phyloP scores from a whole-genome alignment of 257 asterid genomes.

The Solanum chaucha region DNA sequence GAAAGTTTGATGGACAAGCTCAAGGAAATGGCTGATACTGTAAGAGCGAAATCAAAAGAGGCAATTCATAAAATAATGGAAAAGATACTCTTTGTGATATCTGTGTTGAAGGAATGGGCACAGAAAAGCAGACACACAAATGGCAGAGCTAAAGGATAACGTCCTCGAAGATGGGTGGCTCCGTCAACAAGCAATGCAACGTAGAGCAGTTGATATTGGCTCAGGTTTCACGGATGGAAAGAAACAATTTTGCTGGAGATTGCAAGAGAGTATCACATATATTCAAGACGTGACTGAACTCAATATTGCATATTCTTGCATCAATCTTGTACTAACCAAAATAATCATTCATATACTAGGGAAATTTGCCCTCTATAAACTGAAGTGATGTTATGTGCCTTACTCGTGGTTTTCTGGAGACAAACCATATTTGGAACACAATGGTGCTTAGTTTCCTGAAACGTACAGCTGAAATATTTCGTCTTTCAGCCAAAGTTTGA shows the following conservation, averaged over 20 bases:
- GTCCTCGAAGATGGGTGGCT: constrained; percentile 21
- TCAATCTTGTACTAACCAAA: not conserved
- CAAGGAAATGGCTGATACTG: constrained; percentile 49
- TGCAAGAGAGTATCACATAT: constrained; percentile 74
- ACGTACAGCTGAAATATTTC: no score
- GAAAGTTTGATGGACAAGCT: constrained; percentile 62
- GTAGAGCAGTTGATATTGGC: constrained; percentile 24
- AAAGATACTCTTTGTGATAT: constrained; percentile 29
- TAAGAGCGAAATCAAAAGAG: constrained; percentile 50
- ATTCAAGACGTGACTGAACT: constrained; percentile 50
- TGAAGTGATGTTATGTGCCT: not conserved
- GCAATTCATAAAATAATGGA: constrained; percentile 48
- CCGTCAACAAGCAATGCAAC: constrained; percentile 35
- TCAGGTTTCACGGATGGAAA: constrained; percentile 41
- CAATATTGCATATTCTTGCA: not conserved
- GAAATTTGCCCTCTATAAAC: not conserved
- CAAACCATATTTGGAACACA: not conserved
- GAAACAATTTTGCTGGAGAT: constrained; percentile 61
- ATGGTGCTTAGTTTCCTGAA: not conserved
- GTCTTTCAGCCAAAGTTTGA: no score
- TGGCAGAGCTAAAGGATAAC: constrained; percentile 42
- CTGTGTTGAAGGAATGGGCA: constrained; percentile 33
- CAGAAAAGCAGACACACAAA: constrained; percentile 7
- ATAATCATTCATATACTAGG: not conserved
- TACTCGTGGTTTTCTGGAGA: not conserved